Base-by-base conservation (phyloP, 2,329 filamentous ascomycete genomes). In the Xylaria sp. region DNA sequence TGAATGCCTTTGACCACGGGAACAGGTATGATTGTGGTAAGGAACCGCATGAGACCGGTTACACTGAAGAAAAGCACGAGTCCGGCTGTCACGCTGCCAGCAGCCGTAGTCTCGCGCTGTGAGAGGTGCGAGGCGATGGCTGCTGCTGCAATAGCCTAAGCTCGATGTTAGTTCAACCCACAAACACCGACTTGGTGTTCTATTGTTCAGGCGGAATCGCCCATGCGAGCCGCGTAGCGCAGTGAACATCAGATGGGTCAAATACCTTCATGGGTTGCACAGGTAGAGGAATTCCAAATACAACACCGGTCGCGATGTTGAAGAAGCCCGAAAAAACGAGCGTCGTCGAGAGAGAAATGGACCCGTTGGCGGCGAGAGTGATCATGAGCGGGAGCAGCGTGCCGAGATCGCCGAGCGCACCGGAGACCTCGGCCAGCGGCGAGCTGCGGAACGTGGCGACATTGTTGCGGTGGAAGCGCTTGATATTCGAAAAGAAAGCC, bases 1-100 rank as follows among this genome's bases (percentile, higher is more conserved):
- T 98, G 95, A 68, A 98, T 97, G 31, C 94, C 94, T 74, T 96
- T 97, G 56, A 98, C 89, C 0, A 98, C 90, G 0, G 94, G 92
- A 14, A 94, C 86, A 0, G 94, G 94, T 8, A 96, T 90, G 14
- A 88, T 82, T n/a, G 82, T 78, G 8, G 91, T 89, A 54, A 92
- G 88, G 83, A 88, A 90, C 60, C 83, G 83, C 33, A 97, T 80
- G n/a, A 95, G 78, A 0, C 94, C 92, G 0, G 92, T 96, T 4
- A 88, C 74, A 72, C 90, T 94, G 74, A 97, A 87, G 0, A 96
- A 6, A 8, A 94, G 83, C 8, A 97, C 89, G 21, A 89, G 84
- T 6, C 80, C 79, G 1, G 89, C 88, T 35, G 97, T 93, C 61
- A 92, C 90, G 38, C 94, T 85, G 1, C 94, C 94, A 1, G 93